Evolutionary conservation across 176 grass and related monocot genomes (phyloP).

Genomic region (Aegilops tauschii): DNA sequence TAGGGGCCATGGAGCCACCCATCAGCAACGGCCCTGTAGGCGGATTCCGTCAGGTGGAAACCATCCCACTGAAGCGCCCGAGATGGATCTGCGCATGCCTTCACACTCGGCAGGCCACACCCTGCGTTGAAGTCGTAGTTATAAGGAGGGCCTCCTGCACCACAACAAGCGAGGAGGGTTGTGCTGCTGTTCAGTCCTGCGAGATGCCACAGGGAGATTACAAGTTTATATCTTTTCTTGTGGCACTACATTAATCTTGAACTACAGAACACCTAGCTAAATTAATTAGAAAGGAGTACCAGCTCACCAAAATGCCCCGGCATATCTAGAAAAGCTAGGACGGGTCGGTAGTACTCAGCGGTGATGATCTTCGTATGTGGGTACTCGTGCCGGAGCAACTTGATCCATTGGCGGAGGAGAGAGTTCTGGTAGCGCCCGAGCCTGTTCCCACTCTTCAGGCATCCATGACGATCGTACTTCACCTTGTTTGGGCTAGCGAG

Average conservation of each 20-base stretch:
- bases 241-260: not conserved
- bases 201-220: not conserved
- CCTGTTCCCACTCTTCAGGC: slow-evolving; percentile 33
- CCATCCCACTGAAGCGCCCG: not conserved
- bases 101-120: not conserved
- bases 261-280: not conserved
- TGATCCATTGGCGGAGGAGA: not conserved
- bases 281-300: not conserved
- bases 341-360: too few relatives aligned
- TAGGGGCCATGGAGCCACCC: slow-evolving; percentile 38
- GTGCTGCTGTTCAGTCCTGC: not conserved
- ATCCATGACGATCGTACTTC: slow-evolving; percentile 36
- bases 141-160: not conserved
- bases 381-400: slow-evolving; percentile 9
- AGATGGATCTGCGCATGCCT: not conserved
- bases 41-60: not conserved
- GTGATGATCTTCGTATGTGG: not conserved
- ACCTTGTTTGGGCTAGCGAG: not conserved
- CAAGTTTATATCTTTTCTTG: not conserved
- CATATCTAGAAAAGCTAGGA: too few relatives aligned
- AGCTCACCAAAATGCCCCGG: slow-evolving; percentile 12
- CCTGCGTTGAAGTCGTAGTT: not conserved
- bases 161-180: not conserved
- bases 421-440: slow-evolving; percentile 32
- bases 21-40: not conserved